Conservation (phyloP, 1,284 basidiomycete genomes). For the Binderoboletus segoi region DNA sequence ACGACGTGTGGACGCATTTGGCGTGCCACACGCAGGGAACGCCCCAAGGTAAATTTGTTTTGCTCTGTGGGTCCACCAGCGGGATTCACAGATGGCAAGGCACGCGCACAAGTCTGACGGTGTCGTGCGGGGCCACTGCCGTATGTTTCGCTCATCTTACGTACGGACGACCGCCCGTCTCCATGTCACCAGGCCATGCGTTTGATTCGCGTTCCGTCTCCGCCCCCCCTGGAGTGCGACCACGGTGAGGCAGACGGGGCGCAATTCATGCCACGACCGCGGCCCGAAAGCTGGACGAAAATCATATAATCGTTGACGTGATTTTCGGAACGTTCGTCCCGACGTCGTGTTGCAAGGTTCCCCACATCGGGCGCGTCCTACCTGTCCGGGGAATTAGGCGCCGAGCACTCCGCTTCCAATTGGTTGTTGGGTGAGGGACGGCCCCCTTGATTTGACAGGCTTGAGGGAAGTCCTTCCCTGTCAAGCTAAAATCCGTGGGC, state of each 20-base stretch:
- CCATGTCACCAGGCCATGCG: slow-evolving; percentile 18
- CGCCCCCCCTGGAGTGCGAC: slow-evolving; percentile 11
- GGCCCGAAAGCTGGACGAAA: not conserved
- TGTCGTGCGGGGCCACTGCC: not conserved
- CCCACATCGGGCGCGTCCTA: slow-evolving; percentile 4
- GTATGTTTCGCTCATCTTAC: slow-evolving; percentile 1
- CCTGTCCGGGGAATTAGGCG: slow-evolving; percentile 28
- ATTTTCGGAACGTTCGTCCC: slow-evolving; percentile 17
- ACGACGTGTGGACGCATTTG: not conserved
- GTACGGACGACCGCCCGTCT: slow-evolving; percentile 13
- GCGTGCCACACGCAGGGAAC: not conserved
- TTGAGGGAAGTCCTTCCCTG: slow-evolving; percentile 4
- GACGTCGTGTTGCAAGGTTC: slow-evolving; percentile 2
- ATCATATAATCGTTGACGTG: slow-evolving; percentile 9
- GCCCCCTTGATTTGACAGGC: slow-evolving; percentile 14
- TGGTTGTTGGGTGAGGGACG: slow-evolving; percentile 6
- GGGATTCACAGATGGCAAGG: not conserved
- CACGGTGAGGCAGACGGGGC: slow-evolving; percentile 16
- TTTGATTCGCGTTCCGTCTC: slow-evolving; percentile 18
- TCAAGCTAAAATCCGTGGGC: slow-evolving; percentile 20
- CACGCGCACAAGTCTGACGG: no score
- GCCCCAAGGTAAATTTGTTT: not conserved
- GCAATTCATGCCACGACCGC: slow-evolving; percentile 1
- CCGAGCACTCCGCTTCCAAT: not conserved
- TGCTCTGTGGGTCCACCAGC: slow-evolving; percentile 1